Percentiles rank a stretch among this genome's conserved stretches.
These are phyloP conservation scores for Tricholoma furcatifolium DNA, from an alignment of 768 basidiomycete species.

Conservation along the genomic window DNA sequence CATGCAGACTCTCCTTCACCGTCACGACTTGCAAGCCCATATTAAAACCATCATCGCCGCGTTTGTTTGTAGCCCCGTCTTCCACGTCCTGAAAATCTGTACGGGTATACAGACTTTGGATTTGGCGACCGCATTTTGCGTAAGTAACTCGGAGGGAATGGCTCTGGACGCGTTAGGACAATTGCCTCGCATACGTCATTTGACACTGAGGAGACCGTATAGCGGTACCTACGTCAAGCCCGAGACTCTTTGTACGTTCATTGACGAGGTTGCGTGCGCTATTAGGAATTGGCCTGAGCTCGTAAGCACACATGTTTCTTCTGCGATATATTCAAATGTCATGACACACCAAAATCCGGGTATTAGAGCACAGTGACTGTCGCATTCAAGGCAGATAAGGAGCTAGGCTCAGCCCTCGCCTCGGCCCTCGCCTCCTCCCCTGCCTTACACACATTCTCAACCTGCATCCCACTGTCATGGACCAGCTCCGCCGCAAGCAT, in stretches of 20 bases:
- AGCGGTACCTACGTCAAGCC: constrained; percentile 54
- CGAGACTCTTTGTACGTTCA: constrained; percentile 40
- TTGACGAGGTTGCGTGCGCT: constrained; percentile 46
- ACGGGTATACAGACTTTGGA: constrained; percentile 30
- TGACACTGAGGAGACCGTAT: constrained; percentile 56
- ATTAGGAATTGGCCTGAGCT: constrained; percentile 43
- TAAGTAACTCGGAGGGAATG: constrained; percentile 25
- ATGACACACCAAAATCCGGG: background rate
- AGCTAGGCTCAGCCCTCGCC: constrained; percentile 24
- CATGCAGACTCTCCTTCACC: constrained; percentile 31
- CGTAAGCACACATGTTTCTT: constrained; percentile 39
- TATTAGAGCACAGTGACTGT: constrained; percentile 51
- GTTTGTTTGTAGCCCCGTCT: constrained; percentile 38
- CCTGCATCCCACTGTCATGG: constrained; percentile 60
- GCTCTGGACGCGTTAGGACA: constrained; percentile 41
- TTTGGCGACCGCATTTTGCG: constrained; percentile 32
- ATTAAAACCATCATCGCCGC: constrained; percentile 42
- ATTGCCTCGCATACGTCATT: constrained; percentile 36
- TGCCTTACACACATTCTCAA: too few relatives aligned
- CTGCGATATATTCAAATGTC: background rate
- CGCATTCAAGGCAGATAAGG: constrained; percentile 56
- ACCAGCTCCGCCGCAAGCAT: constrained; percentile 51
- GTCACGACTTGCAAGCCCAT: constrained; percentile 36
- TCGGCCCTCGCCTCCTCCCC: constrained; percentile 38
- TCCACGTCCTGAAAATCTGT: constrained; percentile 33